A percentile compares a stretch with the other conserved stretches of the same genome.
phyloP scores from a whole-genome alignment of 305 asterid species.

The Fraxinus sp. region DNA sequence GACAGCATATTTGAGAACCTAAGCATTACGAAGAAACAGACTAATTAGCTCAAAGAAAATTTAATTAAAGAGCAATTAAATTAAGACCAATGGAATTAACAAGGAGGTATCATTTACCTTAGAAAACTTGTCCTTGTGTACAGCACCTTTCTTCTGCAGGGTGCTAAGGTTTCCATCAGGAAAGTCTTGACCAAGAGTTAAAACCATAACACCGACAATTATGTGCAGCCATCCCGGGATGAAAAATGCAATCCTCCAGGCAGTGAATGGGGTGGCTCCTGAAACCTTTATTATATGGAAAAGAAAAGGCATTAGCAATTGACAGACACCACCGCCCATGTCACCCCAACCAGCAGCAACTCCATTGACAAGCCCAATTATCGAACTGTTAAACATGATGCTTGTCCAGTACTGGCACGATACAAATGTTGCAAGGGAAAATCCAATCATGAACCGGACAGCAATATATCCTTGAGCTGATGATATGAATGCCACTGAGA shows the following conservation, averaged over 20 bases:
- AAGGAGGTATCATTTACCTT: constrained; percentile 29
- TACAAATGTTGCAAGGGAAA: constrained; percentile 47
- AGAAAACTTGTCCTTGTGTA: constrained; percentile 30
- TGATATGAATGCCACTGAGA: constrained; percentile 36
- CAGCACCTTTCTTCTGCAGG: constrained; percentile 33
- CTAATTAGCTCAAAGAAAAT: not conserved
- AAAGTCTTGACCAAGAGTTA: constrained; percentile 42
- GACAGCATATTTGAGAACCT: constrained; percentile 40
- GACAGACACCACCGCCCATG: constrained; percentile 53
- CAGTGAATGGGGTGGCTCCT: constrained; percentile 40
- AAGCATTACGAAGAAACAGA: constrained; percentile 24
- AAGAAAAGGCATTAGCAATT: constrained; percentile 44
- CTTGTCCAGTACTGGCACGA: constrained; percentile 56
- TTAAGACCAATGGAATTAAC: constrained; percentile 18
- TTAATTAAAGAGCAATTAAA: not conserved
- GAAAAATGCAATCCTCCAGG: constrained; percentile 49
- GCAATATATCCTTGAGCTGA: constrained; percentile 44
- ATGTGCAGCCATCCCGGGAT: constrained; percentile 45
- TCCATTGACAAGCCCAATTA: constrained; percentile 45
- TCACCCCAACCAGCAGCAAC: constrained; percentile 53
- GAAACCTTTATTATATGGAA: constrained; percentile 27
- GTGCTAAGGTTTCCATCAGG: constrained; percentile 45
- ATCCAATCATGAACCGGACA: constrained; percentile 50
- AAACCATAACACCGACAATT: constrained; percentile 35
- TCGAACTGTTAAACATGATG: constrained; percentile 39